Base-by-base conservation (phyloP, 169 alveolate genomes). In the Plasmodium gaboni region DNA sequence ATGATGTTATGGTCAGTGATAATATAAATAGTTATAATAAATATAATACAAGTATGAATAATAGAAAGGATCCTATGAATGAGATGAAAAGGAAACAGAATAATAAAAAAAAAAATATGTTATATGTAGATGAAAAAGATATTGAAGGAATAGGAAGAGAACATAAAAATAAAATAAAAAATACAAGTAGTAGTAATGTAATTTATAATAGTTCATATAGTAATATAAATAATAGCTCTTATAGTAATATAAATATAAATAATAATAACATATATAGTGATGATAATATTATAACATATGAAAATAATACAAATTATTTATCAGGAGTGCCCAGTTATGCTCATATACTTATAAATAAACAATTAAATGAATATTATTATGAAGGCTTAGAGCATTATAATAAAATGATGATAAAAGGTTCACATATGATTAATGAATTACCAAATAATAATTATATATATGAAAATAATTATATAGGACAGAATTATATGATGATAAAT, bases 361-460 rank as follows among this genome's bases (percentile, higher is more conserved):
- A 19, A 5, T 10, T 61, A 13, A 26, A 53, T 24, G 73, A 65
- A 28, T 57, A 53, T 17, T 51, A 53, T 17, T 51, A 50, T 32
- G 9, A 50, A 72, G 24, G 38, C 1, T 8, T 9, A 19, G 9
- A 15, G 1, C 50, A 26, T 50, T 48, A 48, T 12, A 50, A 70
- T 44, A 24, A 13, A 15, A 38, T 28, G 38, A 38, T 38, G 46
- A 38, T 38, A 38, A 38, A 38, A 1, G 46, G 46, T 38, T 38
- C 46, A 0, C 46, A 22, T 15, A 48, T 83, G 0, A 46, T 83
- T 24, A 48, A 60, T 9, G 91, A 83, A 53, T 28, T 83, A 53
- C 17, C 72, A 2, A 71, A 22, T 10, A 83, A 83, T 48, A 83
- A 83, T 46, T 83, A 83, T 12, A 13, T 83, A 6, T 83, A 68